Evolutionary conservation across 2,329 filamentous ascomycete genomes (phyloP), one percentile per base, ranked within the genome.

Genomic region (Meredithiella fracta): DNA sequence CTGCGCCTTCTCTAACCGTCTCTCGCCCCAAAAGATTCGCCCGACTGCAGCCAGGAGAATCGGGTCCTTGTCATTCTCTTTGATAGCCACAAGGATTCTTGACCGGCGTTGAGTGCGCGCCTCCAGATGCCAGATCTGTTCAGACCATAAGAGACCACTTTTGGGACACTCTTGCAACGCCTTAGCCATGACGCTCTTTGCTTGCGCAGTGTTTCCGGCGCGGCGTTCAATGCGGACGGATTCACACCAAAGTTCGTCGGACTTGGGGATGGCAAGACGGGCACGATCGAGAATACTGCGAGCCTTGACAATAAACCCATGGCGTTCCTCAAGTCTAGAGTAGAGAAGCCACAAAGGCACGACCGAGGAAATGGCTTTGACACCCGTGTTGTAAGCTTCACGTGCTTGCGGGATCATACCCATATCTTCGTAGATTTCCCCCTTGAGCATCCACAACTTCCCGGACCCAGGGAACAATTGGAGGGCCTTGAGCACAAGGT

Each of bases 391-490:
- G 68, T 92, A 97, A 0, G 91, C 89, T 67, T 97, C 89, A 50
- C 92, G 81, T 2, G 92, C 92, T 68, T 92, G 86, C 0, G 85
- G 82, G 14, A 85, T 71, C 70, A 88, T 89, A 62, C 79, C 82
- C 50, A 89, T 77, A 47, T 82, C 78, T 65, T 96, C 86, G 73
- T 98, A 98, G 60, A 97, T 92, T 66, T 98, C 92, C 0, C 94
- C 92, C 70, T 98, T 98, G 73, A 95, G 86, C 86, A 97, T 96
- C 84, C 91, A 96, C 23, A 98, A 76, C 69, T 97, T 97, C 54
- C 87, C 77, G 11, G 85, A 80, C 47, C 82, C 79, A 0, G 92
- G 91, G 71, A 94, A 98, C 8, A 87, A 77, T 61, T 90, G 83
- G 37, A 98, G 73, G 1, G 85, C 92, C 65, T 94, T 84, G 59